These are phyloP conservation scores for Solanum bulbocastanum DNA, from an alignment of 257 asterid species.

Conservation along the genomic window DNA sequence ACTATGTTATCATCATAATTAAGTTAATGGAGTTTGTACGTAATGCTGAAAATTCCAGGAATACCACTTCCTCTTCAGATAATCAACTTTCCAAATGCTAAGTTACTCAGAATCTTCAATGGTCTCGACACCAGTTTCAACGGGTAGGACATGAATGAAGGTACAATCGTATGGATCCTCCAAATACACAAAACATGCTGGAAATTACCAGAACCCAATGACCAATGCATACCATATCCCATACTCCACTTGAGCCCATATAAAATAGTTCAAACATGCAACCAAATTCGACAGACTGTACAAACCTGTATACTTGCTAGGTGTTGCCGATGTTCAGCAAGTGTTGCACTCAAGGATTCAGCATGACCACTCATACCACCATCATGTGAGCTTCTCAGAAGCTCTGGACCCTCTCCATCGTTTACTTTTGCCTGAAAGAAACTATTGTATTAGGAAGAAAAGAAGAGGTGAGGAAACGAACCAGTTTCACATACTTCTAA, in stretches of 20 bases:
- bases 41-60: not conserved
- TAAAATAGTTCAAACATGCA: not conserved
- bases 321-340: constrained; percentile 88
- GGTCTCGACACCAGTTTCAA: not conserved
- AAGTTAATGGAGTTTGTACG: not conserved
- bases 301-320: constrained; percentile 93
- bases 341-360: constrained; percentile 81
- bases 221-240: not conserved
- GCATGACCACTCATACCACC: constrained; percentile 75
- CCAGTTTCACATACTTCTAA: not conserved
- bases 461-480: not conserved
- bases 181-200: not conserved
- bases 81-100: not conserved
- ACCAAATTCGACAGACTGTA: not conserved
- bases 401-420: constrained; percentile 96
- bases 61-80: not conserved
- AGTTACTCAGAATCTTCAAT: not conserved
- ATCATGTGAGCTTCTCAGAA: constrained; percentile 61
- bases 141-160: not conserved
- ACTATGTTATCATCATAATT: not conserved
- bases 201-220: not conserved
- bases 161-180: not conserved
- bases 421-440: constrained; percentile 74
- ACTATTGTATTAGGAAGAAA: not conserved
- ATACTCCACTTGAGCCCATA: not conserved